Base-by-base conservation (phyloP, 2,329 filamentous ascomycete genomes). In the Colletotrichum sp. region DNA sequence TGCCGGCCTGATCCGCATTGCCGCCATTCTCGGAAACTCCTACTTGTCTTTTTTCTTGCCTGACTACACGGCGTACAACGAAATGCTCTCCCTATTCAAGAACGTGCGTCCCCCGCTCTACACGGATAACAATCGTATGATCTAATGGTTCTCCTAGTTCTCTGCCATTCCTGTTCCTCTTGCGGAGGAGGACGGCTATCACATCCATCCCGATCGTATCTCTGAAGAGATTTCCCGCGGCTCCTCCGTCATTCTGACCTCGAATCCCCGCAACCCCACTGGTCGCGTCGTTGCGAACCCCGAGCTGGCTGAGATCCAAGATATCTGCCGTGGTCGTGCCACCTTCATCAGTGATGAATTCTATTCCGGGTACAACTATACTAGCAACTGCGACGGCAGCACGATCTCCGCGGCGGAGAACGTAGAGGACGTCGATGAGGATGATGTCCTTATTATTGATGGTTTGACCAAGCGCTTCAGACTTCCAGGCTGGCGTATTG, bases 291-390 rank as follows among this genome's bases (percentile, higher is more conserved):
- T 98, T 28, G 90, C 91, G 80, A 96, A 96, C 83, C 94, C 95
- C 0, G 94, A 98, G 84, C 89, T 98, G 77, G 93, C 94, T 21
- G 91, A 96, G 85, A 98, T 98, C 80, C 96, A 98, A 84, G 95
- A 98, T 82, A 94, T 98, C 80, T 98, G 96, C 88, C 93, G 96
- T 82, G 95, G 96, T 79, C 93, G 96, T 70, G 96, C 96, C 5
- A 98, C 96, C 1, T 89, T 98, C 71, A 96, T 98, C 83, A 95
- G 96, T 87, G 96, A 98, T 82, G 96, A 98, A 86, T 98, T 98
- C 89, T 98, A 98, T 87, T 93, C 93, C 13, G 95, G 96, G 26
- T 98, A 98, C 89, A 98, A 98, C 87, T 98, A 98, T 88, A 97
- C 95, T 43, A 95, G 92, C 79, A 90, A 96, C 86, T 98, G 96